These are phyloP conservation scores for Lathyrus aphaca DNA, from an alignment of 306 rosid species.

Conservation along the genomic window DNA sequence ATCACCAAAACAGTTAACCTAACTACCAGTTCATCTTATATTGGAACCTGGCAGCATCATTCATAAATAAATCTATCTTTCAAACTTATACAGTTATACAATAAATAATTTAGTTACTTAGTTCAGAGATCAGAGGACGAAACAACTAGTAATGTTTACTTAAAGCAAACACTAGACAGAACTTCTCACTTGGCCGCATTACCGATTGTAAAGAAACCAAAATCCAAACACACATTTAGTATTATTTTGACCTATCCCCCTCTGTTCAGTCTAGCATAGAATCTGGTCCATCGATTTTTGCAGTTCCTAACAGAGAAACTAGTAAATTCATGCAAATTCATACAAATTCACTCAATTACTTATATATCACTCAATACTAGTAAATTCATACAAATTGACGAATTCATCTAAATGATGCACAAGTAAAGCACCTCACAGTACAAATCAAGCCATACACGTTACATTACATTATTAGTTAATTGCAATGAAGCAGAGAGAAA, in stretches of 20 bases:
- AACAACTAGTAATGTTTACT: neutral
- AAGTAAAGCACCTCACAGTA: neutral
- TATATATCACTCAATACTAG: neutral
- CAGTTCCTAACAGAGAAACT: slow-evolving; percentile 9
- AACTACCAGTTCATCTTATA: slow-evolving; percentile 12
- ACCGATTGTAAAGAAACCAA: neutral
- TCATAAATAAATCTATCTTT: slow-evolving; percentile 17
- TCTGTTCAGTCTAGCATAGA: neutral
- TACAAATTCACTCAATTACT: too few relatives aligned
- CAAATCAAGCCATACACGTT: neutral
- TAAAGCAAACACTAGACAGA: neutral
- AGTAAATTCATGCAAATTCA: too few relatives aligned
- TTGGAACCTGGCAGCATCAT: neutral
- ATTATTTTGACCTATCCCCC: neutral
- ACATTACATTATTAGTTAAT: too few relatives aligned
- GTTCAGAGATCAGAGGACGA: slow-evolving; percentile 4
- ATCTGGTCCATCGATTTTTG: neutral
- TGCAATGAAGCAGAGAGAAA: neutral
- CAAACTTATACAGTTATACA: slow-evolving; percentile 1
- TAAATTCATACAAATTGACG: slow-evolving; percentile 10
- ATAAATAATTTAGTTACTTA: neutral
- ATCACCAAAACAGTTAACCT: too few relatives aligned
- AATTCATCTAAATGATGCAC: slow-evolving; percentile 14
- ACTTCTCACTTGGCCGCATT: neutral
- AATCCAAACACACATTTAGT: too few relatives aligned